Conservation (phyloP, 192 early-diverging fungal genomes). For the Podila epicladia region DNA sequence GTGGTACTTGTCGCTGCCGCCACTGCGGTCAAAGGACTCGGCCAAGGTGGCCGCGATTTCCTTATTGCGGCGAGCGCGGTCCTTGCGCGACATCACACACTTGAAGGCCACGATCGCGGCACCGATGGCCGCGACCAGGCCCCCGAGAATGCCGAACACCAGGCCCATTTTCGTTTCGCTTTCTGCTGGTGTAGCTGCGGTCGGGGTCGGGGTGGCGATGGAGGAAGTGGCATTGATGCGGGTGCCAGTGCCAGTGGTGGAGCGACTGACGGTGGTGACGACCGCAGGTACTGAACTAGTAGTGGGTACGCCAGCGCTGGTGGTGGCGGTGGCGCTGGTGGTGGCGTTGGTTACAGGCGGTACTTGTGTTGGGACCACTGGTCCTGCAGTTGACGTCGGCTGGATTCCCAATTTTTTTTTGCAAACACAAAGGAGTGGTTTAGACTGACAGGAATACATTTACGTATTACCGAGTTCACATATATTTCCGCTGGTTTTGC, state of each 20-base stretch:
- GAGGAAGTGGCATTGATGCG: not conserved
- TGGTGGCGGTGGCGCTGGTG: not conserved
- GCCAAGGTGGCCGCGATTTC: conserved; percentile 45
- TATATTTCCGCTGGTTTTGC: too few relatives aligned
- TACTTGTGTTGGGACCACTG: not conserved
- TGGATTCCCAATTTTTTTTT: too few relatives aligned
- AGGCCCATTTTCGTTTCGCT: not conserved
- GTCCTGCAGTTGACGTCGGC: not conserved
- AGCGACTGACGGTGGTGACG: not conserved
- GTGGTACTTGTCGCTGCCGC: conserved; percentile 23
- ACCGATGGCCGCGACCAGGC: conserved; percentile 29
- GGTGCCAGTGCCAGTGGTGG: not conserved
- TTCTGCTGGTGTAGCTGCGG: not conserved
- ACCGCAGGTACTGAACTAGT: not conserved
- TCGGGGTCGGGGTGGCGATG: not conserved
- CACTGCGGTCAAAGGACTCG: conserved; percentile 28
- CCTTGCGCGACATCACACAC: conserved; percentile 21
- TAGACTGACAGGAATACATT: too few relatives aligned
- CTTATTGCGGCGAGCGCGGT: conserved; percentile 27
- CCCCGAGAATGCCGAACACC: conserved; percentile 23
- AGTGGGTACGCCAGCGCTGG: not conserved
- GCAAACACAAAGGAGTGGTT: too few relatives aligned
- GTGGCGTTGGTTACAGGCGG: not conserved
- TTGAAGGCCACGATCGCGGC: conserved; percentile 26
- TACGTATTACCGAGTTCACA: too few relatives aligned